Base-by-base conservation (phyloP, 2,329 filamentous ascomycete genomes). In the Fusarium staphyleae region DNA sequence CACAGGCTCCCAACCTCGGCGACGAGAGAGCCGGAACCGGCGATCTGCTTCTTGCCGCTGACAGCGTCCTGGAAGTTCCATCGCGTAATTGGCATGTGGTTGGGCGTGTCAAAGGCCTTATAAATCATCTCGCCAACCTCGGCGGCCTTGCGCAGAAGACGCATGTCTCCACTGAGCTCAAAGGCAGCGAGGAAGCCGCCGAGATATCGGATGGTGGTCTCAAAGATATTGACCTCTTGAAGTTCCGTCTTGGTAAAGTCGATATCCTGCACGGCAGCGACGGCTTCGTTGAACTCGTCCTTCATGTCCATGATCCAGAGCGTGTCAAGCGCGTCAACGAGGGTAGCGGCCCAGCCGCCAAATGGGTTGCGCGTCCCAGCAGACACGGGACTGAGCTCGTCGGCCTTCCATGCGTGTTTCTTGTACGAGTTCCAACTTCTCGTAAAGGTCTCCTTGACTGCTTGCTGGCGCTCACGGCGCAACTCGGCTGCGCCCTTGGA, bases 251-350 rank as follows among this genome's bases (percentile, higher is more conserved):
- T 78, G 2, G 81, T 80, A 67, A 89, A 90, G 68, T 88, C 85
- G 45, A 90, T 84, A 57, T 65, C 64, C 12, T 80, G 75, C 5
- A 85, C 80, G 1, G 82, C 83, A 45, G 78, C 74, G 3, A 87
- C 83, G 2, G 87, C 87, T 60, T 83, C 78, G 26, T 83, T 78
- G 65, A 90, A 91, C 52, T 90, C 87, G 1, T 82, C 75, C 56
- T 79, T 80, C 67, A 90, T 62, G 4, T 81, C 87, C 82, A 90
- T 86, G 59, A 90, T 87, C 87, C 87, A 90, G 12, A 91, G 75
- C n/a, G 85, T 85, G 67, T 90, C 88, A 45, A 89, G 76, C 3
- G 83, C 75, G 67, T 88, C 86, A n/a, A 88, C 84, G 50, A 88
- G 73, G 5, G 86, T 88, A 4, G 86, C 86, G 6, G 82, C 84